Evolutionary conservation across 192 early-diverging fungal genomes (phyloP).

Genomic region (Backusella tarrabulga): DNA sequence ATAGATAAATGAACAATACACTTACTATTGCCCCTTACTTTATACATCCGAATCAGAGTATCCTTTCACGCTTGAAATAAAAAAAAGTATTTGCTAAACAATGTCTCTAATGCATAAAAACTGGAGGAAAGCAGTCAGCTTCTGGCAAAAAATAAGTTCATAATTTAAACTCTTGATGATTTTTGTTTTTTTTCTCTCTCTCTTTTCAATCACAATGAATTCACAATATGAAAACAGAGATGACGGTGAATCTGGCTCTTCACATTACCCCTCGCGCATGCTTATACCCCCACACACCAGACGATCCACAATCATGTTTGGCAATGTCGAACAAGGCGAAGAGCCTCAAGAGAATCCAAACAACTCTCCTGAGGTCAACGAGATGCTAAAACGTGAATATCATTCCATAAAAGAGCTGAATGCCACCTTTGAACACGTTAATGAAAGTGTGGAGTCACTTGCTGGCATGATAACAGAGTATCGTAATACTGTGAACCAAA

Average conservation of each 20-base stretch:
- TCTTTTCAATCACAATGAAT: background rate
- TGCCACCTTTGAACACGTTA: background rate
- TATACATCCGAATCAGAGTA: too few relatives aligned
- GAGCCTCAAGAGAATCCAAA: background rate
- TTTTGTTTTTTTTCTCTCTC: background rate
- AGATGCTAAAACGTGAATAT: background rate
- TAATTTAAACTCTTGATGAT: too few relatives aligned
- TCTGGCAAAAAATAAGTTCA: too few relatives aligned
- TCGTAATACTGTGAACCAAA: background rate
- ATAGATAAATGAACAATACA: too few relatives aligned
- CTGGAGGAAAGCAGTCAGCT: too few relatives aligned
- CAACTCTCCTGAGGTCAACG: background rate
- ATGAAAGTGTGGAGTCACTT: background rate
- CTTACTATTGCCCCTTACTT: too few relatives aligned
- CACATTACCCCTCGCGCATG: background rate
- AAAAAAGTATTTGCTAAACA: too few relatives aligned
- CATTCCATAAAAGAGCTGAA: background rate
- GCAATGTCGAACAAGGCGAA: background rate
- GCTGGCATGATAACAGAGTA: background rate
- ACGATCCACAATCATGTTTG: background rate
- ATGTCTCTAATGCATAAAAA: too few relatives aligned
- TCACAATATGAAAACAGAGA: background rate
- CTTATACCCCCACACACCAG: background rate
- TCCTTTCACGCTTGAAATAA: too few relatives aligned
- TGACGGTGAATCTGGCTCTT: background rate